A percentile compares a stretch with the other conserved stretches of the same genome.
Conservation (phyloP, 805 yeast genomes). For the Hyphopichia homilentoma region DNA sequence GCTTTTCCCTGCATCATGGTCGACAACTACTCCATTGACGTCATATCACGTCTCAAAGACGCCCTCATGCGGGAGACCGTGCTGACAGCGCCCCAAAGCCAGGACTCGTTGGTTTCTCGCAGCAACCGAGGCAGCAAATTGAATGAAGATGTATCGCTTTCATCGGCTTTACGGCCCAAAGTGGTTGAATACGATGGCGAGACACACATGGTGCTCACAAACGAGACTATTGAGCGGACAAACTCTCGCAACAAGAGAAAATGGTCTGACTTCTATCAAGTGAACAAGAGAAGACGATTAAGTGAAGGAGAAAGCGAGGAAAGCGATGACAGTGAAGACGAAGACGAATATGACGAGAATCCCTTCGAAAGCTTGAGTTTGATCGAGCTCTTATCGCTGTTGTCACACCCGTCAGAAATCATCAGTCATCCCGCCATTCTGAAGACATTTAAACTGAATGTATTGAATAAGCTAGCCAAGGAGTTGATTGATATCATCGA, state of each 20-base stretch:
- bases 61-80: slow-evolving; percentile 20
- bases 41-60: slow-evolving; percentile 36
- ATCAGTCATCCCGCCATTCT: slow-evolving; percentile 66
- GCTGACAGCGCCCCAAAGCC: slow-evolving; percentile 7
- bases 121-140: slow-evolving; percentile 33
- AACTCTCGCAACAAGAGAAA: slow-evolving; percentile 29
- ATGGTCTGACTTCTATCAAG: slow-evolving; percentile 31
- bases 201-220: slow-evolving; percentile 33
- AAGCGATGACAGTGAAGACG: slow-evolving; percentile 7
- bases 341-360: slow-evolving; percentile 18
- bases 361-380: slow-evolving; percentile 29
- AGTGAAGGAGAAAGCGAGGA: slow-evolving; percentile 14
- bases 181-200: slow-evolving; percentile 37
- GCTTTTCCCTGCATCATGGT: slow-evolving; percentile 27
- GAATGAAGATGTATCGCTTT: slow-evolving; percentile 9
- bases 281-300: no score
- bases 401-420: slow-evolving; percentile 76
- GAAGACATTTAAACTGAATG: slow-evolving; percentile 54
- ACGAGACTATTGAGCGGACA: slow-evolving; percentile 27
- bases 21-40: slow-evolving; percentile 35
- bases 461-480: slow-evolving; percentile 54
- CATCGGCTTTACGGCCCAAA: slow-evolving; percentile 22
- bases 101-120: slow-evolving; percentile 8
- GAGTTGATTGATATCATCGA: slow-evolving; percentile 78
- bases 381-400: slow-evolving; percentile 64